Percentiles rank a stretch among this genome's conserved stretches.
Conservation (phyloP, 139 green algal genomes). For the Closterium sp. region DNA sequence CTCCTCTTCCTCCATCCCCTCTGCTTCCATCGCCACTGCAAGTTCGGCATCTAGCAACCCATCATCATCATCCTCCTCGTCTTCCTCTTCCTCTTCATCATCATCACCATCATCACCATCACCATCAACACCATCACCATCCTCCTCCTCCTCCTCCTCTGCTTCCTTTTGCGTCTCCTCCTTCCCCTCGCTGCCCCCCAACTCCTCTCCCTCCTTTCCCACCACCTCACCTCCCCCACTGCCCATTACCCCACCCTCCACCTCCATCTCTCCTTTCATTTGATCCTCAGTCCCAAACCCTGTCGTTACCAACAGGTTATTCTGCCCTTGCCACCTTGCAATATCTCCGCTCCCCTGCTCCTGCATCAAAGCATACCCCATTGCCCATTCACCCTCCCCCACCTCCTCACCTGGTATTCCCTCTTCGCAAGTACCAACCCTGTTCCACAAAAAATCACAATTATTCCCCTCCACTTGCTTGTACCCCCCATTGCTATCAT, state of each 20-base stretch:
- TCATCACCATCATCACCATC: background rate
- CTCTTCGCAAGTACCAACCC: background rate
- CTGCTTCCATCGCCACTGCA: background rate
- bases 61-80: background rate
- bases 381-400: background rate
- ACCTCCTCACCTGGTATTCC: background rate
- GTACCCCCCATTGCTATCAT: background rate
- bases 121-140: background rate
- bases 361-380: background rate
- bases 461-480: background rate
- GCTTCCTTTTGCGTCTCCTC: background rate
- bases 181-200: background rate
- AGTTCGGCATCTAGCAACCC: background rate
- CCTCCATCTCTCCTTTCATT: background rate
- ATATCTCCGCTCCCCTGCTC: background rate
- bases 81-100: background rate
- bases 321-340: background rate
- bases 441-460: background rate
- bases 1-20: background rate
- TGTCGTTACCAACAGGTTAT: background rate
- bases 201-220: background rate
- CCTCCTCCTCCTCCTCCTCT: background rate
- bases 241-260: no score
- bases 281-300: background rate
- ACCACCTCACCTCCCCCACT: no score